phyloP scores from a whole-genome alignment of 2,329 filamentous ascomycete genomes.

The Aspergillus spinulosporus region DNA sequence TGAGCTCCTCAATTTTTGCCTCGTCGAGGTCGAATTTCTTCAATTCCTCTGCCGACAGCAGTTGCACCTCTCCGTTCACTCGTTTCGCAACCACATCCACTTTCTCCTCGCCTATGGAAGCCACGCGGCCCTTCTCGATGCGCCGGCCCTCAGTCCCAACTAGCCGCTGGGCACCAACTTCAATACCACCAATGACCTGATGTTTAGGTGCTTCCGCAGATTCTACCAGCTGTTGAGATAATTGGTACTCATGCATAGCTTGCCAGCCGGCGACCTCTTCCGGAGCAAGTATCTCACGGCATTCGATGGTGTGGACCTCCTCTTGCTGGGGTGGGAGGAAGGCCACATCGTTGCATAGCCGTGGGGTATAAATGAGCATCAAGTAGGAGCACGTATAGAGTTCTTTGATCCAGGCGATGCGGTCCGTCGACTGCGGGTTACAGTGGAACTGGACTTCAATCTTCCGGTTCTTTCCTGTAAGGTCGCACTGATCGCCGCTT shows the following conservation, averaged over 20 bases:
- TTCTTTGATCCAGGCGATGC: slow-evolving; percentile 91
- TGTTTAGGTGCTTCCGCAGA: slow-evolving; percentile 31
- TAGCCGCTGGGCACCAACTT: slow-evolving; percentile 58
- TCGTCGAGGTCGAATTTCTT: slow-evolving; percentile 66
- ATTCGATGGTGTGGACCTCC: slow-evolving; percentile 73
- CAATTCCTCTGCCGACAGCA: slow-evolving; percentile 66
- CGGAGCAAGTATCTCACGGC: slow-evolving; percentile 67
- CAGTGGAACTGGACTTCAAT: slow-evolving; percentile 82
- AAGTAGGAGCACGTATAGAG: slow-evolving; percentile 87
- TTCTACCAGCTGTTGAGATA: slow-evolving; percentile 36
- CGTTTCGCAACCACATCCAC: slow-evolving; percentile 53
- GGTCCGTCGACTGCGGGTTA: slow-evolving; percentile 71
- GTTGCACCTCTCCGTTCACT: slow-evolving; percentile 62
- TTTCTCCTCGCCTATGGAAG: slow-evolving; percentile 52
- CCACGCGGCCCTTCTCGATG: slow-evolving; percentile 60
- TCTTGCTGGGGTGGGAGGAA: slow-evolving; percentile 80
- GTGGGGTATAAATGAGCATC: slow-evolving; percentile 88
- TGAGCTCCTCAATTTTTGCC: slow-evolving; percentile 67
- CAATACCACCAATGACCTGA: slow-evolving; percentile 57
- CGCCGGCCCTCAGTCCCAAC: slow-evolving; percentile 57
- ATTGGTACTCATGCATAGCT: slow-evolving; percentile 36
- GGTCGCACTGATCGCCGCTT: slow-evolving; percentile 79
- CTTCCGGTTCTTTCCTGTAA: slow-evolving; percentile 77
- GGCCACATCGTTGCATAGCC: slow-evolving; percentile 81
- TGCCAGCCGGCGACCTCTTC: slow-evolving; percentile 54